Evolutionary conservation across 306 rosid species (phyloP), one percentile per base, ranked within the genome.

Genomic region (Benincasa hispida): DNA sequence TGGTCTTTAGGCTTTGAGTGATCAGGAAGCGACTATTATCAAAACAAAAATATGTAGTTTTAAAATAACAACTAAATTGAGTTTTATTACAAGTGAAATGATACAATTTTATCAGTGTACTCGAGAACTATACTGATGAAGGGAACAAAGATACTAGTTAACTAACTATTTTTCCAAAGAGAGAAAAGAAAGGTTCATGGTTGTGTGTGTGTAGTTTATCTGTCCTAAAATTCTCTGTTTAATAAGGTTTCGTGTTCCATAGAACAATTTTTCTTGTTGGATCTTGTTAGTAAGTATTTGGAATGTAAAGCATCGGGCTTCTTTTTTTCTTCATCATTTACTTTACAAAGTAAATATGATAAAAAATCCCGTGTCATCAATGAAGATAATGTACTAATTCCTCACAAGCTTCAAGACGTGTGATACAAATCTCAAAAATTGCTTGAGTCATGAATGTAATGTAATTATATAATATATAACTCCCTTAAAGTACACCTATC

Each of bases 81-180:
- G 5, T 50, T 50, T 11, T 45, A 45, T 45, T 68, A 22, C 35
- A 42, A 68, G 74, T 21, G 54, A 22, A 68, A 68, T 42, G 55
- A 25, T 22, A 68, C 34, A 42, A n/a, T 68, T 41, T 41, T 41
- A 42, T 69, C 4, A 11, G 50, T 45, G 50, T 45, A 45, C 12
- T 45, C 12, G 50, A 39, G n/a, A 69, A 47, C 53, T 50, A 13
- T 22, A 24, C 14, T 69, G 27, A 42, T 7, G 75, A 69, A 69
- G 6, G 37, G 22, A 69, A 56, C 22, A 14, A 3, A 50, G 39
- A 13, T 27, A 76, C 27, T 62, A 65, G 59, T 47, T 63, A 55
- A 86, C 96, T 88, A 86, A 90, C 97, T 79, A 85, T 73, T 86
- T 88, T 89, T 72, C 91, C 92, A 6, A 94, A 69, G 21, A 69